These are phyloP conservation scores for Trypanosoma grayi DNA, from an alignment of 208 protist species.

Conservation along the genomic window DNA sequence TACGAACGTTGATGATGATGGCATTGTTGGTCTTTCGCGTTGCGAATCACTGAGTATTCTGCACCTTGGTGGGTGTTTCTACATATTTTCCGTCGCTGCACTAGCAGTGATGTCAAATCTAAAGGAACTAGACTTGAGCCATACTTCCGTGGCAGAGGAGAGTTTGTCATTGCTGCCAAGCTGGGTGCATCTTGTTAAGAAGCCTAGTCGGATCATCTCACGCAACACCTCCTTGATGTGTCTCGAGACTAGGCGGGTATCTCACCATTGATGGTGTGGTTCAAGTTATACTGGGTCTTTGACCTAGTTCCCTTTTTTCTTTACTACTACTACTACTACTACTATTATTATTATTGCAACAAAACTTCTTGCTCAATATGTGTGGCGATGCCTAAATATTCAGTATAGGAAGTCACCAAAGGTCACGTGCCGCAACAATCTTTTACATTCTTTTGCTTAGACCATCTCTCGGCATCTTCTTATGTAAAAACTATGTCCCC, in stretches of 20 bases:
- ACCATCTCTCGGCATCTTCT: too few relatives aligned
- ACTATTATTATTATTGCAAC: too few relatives aligned
- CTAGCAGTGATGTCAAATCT: conserved; percentile 28
- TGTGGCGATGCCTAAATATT: too few relatives aligned
- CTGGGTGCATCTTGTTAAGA: conserved; percentile 24
- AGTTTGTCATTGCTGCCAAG: conserved; percentile 24
- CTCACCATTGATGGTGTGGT: not conserved
- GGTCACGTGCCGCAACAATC: too few relatives aligned
- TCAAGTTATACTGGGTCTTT: not conserved
- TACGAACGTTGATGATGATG: conserved; percentile 44
- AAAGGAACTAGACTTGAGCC: conserved; percentile 35
- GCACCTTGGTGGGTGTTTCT: conserved; percentile 38
- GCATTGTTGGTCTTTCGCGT: conserved; percentile 34
- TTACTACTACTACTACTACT: too few relatives aligned
- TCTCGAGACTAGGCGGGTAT: not conserved
- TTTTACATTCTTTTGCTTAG: too few relatives aligned
- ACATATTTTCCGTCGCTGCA: conserved; percentile 33
- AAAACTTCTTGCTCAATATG: too few relatives aligned
- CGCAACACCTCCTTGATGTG: not conserved
- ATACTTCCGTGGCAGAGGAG: conserved; percentile 31
- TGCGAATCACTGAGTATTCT: conserved; percentile 41
- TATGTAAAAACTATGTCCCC: too few relatives aligned
- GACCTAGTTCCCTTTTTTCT: conserved; percentile 9
- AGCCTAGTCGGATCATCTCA: not conserved
- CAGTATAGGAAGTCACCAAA: too few relatives aligned